Percentiles rank a stretch among this genome's conserved stretches.
phyloP scores from a whole-genome alignment of 2,329 filamentous ascomycete genomes.

The Botryotinia calthae region DNA sequence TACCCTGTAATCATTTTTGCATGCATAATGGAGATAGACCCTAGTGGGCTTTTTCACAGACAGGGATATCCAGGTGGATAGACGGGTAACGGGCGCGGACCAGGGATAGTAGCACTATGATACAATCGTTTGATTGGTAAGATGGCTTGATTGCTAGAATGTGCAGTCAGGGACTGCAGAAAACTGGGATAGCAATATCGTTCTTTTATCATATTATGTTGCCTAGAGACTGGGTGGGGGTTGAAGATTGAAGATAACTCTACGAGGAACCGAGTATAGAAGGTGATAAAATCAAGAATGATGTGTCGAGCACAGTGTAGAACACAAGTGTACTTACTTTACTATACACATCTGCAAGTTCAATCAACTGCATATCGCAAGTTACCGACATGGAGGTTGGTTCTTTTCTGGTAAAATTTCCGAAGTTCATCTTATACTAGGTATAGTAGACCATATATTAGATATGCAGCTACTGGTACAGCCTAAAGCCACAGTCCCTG shows the following conservation, averaged over 20 bases:
- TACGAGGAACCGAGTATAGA: background rate
- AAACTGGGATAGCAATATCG: background rate
- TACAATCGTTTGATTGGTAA: background rate
- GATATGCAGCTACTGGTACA: background rate
- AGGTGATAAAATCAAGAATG: background rate
- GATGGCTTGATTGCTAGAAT: background rate
- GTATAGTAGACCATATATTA: background rate
- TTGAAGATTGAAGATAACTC: background rate
- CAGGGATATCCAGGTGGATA: background rate
- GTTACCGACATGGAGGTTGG: background rate
- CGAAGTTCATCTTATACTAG: background rate
- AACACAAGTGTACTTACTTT: background rate
- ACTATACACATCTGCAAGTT: background rate
- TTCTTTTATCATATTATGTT: background rate
- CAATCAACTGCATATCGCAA: background rate
- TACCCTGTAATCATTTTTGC: background rate
- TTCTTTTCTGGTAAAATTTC: background rate
- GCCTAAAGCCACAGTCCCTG: background rate
- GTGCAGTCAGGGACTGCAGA: background rate
- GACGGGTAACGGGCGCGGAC: constrained; percentile 4
- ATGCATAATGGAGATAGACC: background rate
- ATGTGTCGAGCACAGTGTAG: background rate
- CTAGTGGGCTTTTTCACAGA: background rate
- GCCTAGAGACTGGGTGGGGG: background rate
- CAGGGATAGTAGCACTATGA: background rate